These are phyloP conservation scores for Pythium rhizo-oryzae DNA, from an alignment of 352 stramenopile genomes.

Conservation along the genomic window DNA sequence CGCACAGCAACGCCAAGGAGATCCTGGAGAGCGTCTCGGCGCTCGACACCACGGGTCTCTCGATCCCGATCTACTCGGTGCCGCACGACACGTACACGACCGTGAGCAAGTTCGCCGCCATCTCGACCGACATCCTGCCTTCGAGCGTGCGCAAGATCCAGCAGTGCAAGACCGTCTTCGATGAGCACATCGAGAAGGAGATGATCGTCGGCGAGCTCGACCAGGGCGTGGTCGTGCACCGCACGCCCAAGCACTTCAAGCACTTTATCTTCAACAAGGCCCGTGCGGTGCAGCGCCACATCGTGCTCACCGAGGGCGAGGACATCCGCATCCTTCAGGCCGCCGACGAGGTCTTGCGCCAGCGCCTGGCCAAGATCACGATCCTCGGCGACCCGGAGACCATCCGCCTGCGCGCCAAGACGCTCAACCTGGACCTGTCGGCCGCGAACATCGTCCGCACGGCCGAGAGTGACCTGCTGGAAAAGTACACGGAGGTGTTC, in stretches of 20 bases:
- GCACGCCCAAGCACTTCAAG: conserved; percentile 85
- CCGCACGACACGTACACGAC: conserved; percentile 69
- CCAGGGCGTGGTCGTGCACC: conserved; percentile 60
- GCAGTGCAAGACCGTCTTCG: conserved; percentile 65
- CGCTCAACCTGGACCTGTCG: conserved; percentile 64
- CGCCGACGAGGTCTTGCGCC: conserved; percentile 69
- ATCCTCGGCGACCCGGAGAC: conserved; percentile 80
- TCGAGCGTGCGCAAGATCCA: conserved; percentile 74
- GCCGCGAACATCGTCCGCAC: conserved; percentile 65
- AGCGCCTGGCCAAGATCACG: conserved; percentile 69
- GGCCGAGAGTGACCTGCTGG: conserved; percentile 43
- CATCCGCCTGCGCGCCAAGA: conserved; percentile 68
- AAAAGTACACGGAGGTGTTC: conserved; percentile 59
- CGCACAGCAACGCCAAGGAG: conserved; percentile 71
- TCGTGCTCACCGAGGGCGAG: conserved; percentile 84
- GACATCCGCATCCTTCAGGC: conserved; percentile 84
- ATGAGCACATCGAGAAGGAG: conserved; percentile 68
- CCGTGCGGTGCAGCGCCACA: conserved; percentile 67
- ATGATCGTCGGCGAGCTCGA: conserved; percentile 67
- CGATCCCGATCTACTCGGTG: conserved; percentile 77
- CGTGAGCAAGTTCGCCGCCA: conserved; percentile 49
- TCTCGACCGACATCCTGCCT: conserved; percentile 72
- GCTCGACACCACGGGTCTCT: conserved; percentile 65
- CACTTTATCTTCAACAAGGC: conserved; percentile 87
- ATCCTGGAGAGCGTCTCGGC: conserved; percentile 71